These are phyloP conservation scores for Backusella circina DNA, from an alignment of 192 early-diverging fungal species.

Conservation along the genomic window DNA sequence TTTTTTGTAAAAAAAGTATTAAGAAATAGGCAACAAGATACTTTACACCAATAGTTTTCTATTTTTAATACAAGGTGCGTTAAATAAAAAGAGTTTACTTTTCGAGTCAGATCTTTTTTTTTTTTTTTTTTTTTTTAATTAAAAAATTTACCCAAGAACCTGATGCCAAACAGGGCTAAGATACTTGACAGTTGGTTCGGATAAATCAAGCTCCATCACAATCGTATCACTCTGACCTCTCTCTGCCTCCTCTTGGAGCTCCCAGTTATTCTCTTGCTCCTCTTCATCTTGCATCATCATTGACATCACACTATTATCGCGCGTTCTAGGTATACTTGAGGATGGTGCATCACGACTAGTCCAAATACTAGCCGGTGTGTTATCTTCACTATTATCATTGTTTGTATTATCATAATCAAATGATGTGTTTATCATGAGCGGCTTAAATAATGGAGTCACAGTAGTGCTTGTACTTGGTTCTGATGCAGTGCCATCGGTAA, in stretches of 20 bases:
- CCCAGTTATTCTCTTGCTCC: constrained; percentile 30
- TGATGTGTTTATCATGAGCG: neutral
- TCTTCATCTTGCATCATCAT: constrained; percentile 1
- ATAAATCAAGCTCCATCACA: constrained; percentile 73
- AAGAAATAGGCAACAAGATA: neutral
- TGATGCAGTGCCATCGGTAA: neutral
- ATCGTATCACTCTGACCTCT: constrained; percentile 68
- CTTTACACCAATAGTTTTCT: neutral
- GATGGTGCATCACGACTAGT: neutral
- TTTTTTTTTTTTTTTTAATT: constrained; percentile 12
- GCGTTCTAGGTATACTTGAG: neutral
- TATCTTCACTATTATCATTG: neutral
- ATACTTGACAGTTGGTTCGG: constrained; percentile 52
- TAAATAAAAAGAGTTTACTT: neutral
- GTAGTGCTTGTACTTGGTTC: neutral
- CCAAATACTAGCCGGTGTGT: neutral
- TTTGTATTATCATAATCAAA: neutral
- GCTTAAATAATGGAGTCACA: neutral
- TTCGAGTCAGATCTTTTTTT: neutral
- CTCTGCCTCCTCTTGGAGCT: constrained; percentile 60
- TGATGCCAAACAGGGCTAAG: constrained; percentile 64
- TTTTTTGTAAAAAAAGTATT: neutral
- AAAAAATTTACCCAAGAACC: constrained; percentile 62
- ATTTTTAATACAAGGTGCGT: neutral
- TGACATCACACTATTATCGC: constrained; percentile 3